Percentiles rank a stretch among this genome's conserved stretches.
These are phyloP conservation scores for Inga oerstediana DNA, from an alignment of 306 rosid genomes.

Conservation along the genomic window DNA sequence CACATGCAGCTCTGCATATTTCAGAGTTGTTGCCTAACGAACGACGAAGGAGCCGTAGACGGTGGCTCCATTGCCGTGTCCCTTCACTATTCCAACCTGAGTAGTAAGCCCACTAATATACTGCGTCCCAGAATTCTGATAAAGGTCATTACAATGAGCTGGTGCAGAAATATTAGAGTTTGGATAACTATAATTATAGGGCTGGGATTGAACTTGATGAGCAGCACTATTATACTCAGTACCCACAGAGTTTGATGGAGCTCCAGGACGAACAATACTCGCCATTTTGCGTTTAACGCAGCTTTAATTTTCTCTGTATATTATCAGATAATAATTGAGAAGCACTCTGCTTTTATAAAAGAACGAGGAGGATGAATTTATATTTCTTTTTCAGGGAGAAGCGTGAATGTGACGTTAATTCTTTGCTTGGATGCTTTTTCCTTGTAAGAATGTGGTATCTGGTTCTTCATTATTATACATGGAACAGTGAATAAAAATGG, in stretches of 20 bases:
- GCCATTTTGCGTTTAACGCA: not conserved
- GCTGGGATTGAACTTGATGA: not conserved
- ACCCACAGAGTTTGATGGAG: not conserved
- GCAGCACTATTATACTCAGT: not conserved
- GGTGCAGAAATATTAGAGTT: not conserved
- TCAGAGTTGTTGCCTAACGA: not conserved
- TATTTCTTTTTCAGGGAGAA: not conserved
- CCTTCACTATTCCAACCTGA: slow-evolving; percentile 10
- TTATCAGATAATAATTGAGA: not conserved
- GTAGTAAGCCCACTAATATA: not conserved
- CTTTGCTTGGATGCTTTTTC: not conserved
- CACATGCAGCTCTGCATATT: not conserved
- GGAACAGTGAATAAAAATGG: not conserved
- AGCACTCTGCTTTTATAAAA: not conserved
- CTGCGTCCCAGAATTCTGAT: not conserved
- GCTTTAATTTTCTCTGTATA: not conserved
- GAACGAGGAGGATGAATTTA: not conserved
- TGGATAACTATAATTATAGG: not conserved
- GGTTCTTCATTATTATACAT: not conserved
- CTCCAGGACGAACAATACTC: not conserved
- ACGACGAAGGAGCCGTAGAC: slow-evolving; percentile 11
- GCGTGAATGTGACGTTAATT: not conserved
- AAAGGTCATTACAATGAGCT: not conserved
- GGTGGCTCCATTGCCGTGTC: slow-evolving; percentile 28
- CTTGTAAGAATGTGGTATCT: not conserved